Conservation (phyloP, 257 asterid genomes). For the Fraxinus pennsylvanica region DNA sequence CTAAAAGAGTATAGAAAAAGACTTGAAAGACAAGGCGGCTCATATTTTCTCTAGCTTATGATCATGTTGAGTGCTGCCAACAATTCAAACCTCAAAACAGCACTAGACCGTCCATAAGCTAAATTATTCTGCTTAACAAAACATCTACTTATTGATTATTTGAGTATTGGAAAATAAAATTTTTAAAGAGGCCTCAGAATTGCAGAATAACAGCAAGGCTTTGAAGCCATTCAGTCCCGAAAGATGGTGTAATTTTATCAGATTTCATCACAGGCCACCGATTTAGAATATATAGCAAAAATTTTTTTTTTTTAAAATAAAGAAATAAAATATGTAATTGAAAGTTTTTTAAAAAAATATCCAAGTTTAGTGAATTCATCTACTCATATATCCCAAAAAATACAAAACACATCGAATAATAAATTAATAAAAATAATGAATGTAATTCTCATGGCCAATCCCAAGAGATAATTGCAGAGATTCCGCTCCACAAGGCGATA, state of each 20-base stretch:
- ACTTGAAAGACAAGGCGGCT: slow-evolving; percentile 39
- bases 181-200: slow-evolving; percentile 60
- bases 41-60: slow-evolving; percentile 37
- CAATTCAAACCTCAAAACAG: slow-evolving; percentile 6
- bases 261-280: slow-evolving; percentile 54
- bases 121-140: neutral
- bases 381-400: neutral
- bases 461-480: slow-evolving; percentile 60
- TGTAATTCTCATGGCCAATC: slow-evolving; percentile 75
- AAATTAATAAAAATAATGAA: neutral
- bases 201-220: slow-evolving; percentile 64
- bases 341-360: no score
- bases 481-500: slow-evolving; percentile 65
- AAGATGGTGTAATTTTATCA: slow-evolving; percentile 55
- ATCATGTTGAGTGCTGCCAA: slow-evolving; percentile 40
- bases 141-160: neutral
- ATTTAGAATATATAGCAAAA: no score
- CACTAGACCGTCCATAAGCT: slow-evolving; percentile 55
- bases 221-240: slow-evolving; percentile 70
- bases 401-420: neutral
- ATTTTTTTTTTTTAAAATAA: no score
- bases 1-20: neutral
- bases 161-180: neutral
- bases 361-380: neutral
- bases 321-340: neutral